phyloP scores from a whole-genome alignment of 768 basidiomycete genomes.

The Pisolithus tinctorius region DNA sequence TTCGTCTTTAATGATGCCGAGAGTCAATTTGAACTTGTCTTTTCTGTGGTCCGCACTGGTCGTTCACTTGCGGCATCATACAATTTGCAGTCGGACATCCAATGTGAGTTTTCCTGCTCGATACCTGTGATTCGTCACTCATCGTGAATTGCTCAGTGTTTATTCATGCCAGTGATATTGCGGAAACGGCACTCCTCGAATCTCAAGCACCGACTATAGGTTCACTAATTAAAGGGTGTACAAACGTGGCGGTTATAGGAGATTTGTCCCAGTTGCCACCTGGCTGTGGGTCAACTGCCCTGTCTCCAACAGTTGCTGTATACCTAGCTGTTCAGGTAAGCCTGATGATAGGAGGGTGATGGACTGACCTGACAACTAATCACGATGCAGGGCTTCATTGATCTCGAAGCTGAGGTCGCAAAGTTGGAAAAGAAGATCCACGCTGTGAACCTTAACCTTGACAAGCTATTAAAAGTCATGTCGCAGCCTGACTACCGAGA shows the following conservation, averaged over 20 bases:
- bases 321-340: slow-evolving; percentile 83
- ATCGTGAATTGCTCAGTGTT: slow-evolving; percentile 47
- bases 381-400: slow-evolving; percentile 69
- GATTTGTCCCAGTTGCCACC: slow-evolving; percentile 63
- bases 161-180: slow-evolving; percentile 59
- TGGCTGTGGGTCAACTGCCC: slow-evolving; percentile 81
- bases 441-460: slow-evolving; percentile 57
- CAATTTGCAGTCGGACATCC: slow-evolving; percentile 79
- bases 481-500: slow-evolving; percentile 70
- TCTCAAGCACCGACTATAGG: slow-evolving; percentile 70
- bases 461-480: slow-evolving; percentile 71
- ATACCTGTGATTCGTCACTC: neutral
- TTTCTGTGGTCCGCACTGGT: slow-evolving; percentile 68
- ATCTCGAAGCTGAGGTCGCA: slow-evolving; percentile 79
- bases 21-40: slow-evolving; percentile 80
- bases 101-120: slow-evolving; percentile 38
- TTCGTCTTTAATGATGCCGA: slow-evolving; percentile 70
- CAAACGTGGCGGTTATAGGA: slow-evolving; percentile 62
- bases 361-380: neutral
- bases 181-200: slow-evolving; percentile 61
- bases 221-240: slow-evolving; percentile 84
- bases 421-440: slow-evolving; percentile 90
- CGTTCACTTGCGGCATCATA: slow-evolving; percentile 87
- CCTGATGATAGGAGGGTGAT: neutral
- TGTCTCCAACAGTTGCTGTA: slow-evolving; percentile 68